Evolutionary conservation across 306 rosid genomes (phyloP).

Genomic region (Trichosanthes truncata): DNA sequence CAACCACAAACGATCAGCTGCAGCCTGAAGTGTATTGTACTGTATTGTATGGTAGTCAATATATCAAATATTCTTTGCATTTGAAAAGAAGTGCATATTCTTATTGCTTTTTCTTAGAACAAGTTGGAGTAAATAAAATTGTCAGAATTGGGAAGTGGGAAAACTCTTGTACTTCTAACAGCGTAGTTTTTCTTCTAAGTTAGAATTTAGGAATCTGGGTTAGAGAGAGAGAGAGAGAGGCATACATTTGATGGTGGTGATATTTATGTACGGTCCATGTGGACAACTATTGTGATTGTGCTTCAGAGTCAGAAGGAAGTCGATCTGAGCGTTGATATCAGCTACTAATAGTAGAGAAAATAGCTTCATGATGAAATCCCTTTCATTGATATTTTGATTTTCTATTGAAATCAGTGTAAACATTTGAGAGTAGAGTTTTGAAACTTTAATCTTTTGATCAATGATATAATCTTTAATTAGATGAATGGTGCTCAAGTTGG

Average conservation of each 20-base stretch:
- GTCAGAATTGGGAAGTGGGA: background rate
- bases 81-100: background rate
- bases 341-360: background rate
- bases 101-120: background rate
- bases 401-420: background rate
- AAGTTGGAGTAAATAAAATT: background rate
- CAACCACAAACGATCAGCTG: constrained; percentile 23
- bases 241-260: background rate
- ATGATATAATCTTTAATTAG: no score
- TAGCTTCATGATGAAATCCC: background rate
- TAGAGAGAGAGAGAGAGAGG: background rate
- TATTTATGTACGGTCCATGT: background rate
- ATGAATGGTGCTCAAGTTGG: no score
- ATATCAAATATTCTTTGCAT: constrained; percentile 9
- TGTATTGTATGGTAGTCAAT: background rate
- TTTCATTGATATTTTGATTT: background rate
- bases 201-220: background rate
- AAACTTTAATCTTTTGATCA: no score
- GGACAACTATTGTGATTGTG: background rate
- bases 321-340: background rate
- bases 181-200: background rate
- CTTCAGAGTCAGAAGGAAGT: background rate
- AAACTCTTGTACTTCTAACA: background rate
- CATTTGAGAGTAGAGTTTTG: no score
- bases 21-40: constrained; percentile 18